phyloP scores from a whole-genome alignment of 495 filamentous ascomycete genomes.

The Neurospora sp. region DNA sequence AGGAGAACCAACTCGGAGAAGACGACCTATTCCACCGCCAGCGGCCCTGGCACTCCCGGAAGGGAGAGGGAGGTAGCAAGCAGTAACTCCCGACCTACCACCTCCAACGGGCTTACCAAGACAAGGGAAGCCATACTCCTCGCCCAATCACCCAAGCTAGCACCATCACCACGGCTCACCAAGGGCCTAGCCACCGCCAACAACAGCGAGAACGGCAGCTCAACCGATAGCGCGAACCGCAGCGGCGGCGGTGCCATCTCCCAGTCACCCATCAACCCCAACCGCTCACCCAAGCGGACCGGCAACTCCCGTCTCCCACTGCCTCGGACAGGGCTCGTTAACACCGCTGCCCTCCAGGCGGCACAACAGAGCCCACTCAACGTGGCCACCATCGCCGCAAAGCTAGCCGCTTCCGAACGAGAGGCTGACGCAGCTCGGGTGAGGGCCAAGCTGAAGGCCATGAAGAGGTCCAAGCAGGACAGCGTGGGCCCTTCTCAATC shows the following conservation, averaged over 20 bases:
- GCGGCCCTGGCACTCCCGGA: background rate
- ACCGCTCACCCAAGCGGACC: conserved; percentile 12
- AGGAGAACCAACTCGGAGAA: background rate
- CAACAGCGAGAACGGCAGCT: conserved; percentile 2
- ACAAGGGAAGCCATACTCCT: background rate
- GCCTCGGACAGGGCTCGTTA: conserved; percentile 17
- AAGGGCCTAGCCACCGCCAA: background rate
- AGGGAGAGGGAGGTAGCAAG: background rate
- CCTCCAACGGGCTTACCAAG: background rate
- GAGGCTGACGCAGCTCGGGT: conserved; percentile 47
- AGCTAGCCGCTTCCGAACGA: conserved; percentile 44
- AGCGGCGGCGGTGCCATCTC: background rate
- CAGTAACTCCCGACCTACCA: background rate
- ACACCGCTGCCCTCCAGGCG: conserved; percentile 14
- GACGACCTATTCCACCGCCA: background rate
- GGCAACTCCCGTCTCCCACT: conserved; percentile 33
- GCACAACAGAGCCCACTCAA: conserved; percentile 40
- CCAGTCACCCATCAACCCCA: conserved; percentile 3
- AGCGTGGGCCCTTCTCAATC: conserved; percentile 2
- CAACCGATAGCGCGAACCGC: conserved; percentile 10
- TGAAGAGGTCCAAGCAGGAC: conserved; percentile 17
- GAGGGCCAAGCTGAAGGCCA: conserved; percentile 43
- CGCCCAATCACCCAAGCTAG: background rate
- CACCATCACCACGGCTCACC: background rate
- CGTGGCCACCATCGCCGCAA: conserved; percentile 45